These are phyloP conservation scores for Melocanna baccifera DNA, from an alignment of 176 grass and related monocot species.

Conservation along the genomic window DNA sequence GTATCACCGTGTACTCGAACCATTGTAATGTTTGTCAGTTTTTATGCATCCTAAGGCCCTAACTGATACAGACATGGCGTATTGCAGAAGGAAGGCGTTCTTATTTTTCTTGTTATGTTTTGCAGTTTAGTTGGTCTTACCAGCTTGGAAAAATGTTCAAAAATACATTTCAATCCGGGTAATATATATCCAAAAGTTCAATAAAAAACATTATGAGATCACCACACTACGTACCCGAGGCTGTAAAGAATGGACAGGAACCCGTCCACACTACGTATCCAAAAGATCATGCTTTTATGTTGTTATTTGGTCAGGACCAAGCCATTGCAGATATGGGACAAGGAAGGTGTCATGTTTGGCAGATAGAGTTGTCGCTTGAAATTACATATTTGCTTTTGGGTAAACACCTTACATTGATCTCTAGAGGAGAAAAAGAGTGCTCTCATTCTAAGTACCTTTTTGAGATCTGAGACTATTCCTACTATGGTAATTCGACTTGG, in stretches of 20 bases:
- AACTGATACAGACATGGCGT: not conserved
- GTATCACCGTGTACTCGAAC: no score
- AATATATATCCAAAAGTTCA: no score
- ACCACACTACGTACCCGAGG: no score
- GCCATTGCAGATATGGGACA: conserved; percentile 99
- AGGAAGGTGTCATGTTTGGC: conserved; percentile 65
- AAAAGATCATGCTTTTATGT: not conserved
- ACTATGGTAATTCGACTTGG: not conserved
- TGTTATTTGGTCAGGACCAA: conserved; percentile 69
- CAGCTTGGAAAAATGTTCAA: conserved; percentile 69
- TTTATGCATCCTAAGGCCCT: not conserved
- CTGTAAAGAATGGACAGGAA: no score
- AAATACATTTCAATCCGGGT: conserved; percentile 94
- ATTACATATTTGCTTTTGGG: not conserved
- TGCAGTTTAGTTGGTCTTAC: conserved; percentile 22
- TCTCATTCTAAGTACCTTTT: not conserved
- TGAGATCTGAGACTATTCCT: not conserved
- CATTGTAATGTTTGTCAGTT: not conserved
- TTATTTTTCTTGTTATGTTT: not conserved
- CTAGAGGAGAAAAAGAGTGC: no score
- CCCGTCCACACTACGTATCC: no score
- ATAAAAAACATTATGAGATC: no score
- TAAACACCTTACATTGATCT: not conserved
- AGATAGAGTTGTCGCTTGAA: not conserved
- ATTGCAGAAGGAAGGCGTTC: not conserved